A percentile compares a stretch with the other conserved stretches of the same genome.
phyloP scores from a whole-genome alignment of 2,329 filamentous ascomycete genomes.

The Verticillium nubilum region DNA sequence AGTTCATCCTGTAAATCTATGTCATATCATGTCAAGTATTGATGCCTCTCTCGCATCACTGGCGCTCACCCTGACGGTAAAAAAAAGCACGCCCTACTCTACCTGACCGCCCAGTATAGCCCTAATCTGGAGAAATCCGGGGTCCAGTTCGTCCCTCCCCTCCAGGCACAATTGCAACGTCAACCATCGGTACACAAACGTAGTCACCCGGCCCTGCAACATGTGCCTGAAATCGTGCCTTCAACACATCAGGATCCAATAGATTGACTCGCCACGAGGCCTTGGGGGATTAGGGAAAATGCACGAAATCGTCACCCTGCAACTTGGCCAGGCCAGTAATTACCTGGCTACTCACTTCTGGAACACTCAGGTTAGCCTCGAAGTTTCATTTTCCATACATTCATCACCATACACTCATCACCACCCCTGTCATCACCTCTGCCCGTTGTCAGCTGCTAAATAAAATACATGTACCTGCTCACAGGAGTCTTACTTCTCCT shows the following conservation, averaged over 20 bases:
- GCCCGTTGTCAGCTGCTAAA: slow-evolving; percentile 7
- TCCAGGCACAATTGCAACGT: background rate
- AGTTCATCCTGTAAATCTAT: too few relatives aligned
- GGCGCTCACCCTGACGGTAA: too few relatives aligned
- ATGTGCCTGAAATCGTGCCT: background rate
- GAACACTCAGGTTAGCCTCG: slow-evolving; percentile 70
- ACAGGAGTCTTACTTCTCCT: slow-evolving; percentile 97
- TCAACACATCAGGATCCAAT: background rate
- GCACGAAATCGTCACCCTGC: slow-evolving; percentile 92
- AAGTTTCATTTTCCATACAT: background rate
- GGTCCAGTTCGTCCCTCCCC: background rate
- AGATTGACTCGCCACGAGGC: background rate
- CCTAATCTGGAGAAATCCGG: background rate
- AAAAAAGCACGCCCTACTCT: too few relatives aligned
- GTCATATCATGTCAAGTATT: too few relatives aligned
- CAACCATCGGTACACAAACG: background rate
- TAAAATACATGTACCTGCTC: background rate
- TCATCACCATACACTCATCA: too few relatives aligned
- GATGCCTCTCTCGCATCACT: too few relatives aligned
- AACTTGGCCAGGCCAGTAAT: slow-evolving; percentile 89
- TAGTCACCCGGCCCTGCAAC: background rate
- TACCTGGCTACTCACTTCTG: slow-evolving; percentile 95
- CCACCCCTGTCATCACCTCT: background rate
- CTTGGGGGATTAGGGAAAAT: slow-evolving; percentile 43
- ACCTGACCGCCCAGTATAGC: background rate